phyloP scores from a whole-genome alignment of 768 basidiomycete species.

The Cytidiella melzeri region DNA sequence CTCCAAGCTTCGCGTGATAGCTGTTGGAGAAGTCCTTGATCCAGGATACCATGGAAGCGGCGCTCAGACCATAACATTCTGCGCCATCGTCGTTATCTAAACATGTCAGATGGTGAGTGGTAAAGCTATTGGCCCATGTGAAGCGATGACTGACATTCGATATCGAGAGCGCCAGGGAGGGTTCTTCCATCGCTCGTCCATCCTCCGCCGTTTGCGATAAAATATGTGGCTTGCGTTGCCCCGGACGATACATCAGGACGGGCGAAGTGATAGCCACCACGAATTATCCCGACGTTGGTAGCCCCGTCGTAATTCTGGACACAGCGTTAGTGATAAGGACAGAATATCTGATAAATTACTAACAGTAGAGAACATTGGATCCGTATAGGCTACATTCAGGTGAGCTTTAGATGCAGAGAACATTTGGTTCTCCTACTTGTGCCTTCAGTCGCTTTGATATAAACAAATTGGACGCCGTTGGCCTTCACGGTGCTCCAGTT shows the following conservation, averaged over 20 bases:
- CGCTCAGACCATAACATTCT: slow-evolving; percentile 48
- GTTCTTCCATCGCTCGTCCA: slow-evolving; percentile 54
- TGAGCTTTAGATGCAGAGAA: background rate
- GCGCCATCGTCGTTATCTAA: slow-evolving; percentile 47
- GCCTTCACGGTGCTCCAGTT: slow-evolving; percentile 47
- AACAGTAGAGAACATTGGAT: slow-evolving; percentile 35
- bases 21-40: slow-evolving; percentile 56
- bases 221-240: slow-evolving; percentile 53
- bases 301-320: slow-evolving; percentile 46
- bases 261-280: slow-evolving; percentile 58
- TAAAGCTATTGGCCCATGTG: background rate
- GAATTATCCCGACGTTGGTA: slow-evolving; percentile 48
- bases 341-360: background rate
- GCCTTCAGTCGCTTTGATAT: slow-evolving; percentile 66
- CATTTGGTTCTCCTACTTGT: slow-evolving; percentile 31
- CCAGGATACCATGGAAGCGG: slow-evolving; percentile 57
- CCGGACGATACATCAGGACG: slow-evolving; percentile 48
- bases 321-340: background rate
- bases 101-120: background rate
- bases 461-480: slow-evolving; percentile 49
- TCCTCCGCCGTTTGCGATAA: slow-evolving; percentile 52
- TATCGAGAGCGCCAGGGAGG: slow-evolving; percentile 58
- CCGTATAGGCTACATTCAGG: slow-evolving; percentile 28
- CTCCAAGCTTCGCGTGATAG: slow-evolving; percentile 41
- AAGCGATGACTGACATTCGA: slow-evolving; percentile 42